phyloP scores from a whole-genome alignment of 768 basidiomycete genomes.

The Serendipita indica region DNA sequence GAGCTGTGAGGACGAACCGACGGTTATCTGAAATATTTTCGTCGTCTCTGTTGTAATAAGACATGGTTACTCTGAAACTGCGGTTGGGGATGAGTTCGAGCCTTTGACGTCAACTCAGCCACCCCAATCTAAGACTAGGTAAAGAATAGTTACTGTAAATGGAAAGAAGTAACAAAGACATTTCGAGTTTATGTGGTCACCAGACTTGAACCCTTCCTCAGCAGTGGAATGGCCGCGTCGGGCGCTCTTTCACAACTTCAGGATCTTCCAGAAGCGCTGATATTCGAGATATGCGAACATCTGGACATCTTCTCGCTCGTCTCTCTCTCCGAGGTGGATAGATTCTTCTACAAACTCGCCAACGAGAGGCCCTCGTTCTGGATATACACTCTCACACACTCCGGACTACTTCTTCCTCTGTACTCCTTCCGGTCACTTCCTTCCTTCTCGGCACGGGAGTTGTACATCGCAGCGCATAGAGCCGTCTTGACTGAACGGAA shows the following conservation, averaged over 20 bases:
- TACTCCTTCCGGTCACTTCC: not conserved
- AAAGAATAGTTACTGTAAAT: not conserved
- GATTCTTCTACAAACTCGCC: not conserved
- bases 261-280: not conserved
- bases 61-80: not conserved
- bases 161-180: not conserved
- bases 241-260: no score
- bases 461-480: slow-evolving; percentile 1
- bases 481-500: not conserved
- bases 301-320: slow-evolving; percentile 4
- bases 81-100: not conserved
- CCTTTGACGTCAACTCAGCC: not conserved
- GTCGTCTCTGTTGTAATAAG: not conserved
- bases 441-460: not conserved
- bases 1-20: not conserved
- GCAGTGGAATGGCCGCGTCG: no score
- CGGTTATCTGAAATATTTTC: not conserved
- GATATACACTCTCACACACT: not conserved
- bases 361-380: not conserved
- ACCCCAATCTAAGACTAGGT: not conserved
- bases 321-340: slow-evolving; percentile 1
- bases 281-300: slow-evolving; percentile 3
- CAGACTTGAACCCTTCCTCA: no score
- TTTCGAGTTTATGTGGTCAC: not conserved
- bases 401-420: not conserved